Base-by-base conservation (phyloP, 2,329 filamentous ascomycete genomes). In the Cylindrodendrum hubeiense region DNA sequence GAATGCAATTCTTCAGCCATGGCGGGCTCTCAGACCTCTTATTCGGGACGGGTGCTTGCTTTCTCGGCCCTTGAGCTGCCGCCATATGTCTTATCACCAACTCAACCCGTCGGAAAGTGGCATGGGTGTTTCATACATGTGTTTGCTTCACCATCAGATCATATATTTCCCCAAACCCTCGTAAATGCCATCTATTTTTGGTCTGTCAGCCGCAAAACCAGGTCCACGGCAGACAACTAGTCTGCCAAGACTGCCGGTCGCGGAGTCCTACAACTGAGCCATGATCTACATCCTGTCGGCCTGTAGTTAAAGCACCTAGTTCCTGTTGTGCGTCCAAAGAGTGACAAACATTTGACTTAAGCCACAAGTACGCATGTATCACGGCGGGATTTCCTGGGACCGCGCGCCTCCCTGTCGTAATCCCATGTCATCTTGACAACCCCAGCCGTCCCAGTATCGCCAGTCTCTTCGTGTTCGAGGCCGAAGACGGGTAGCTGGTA, bases 271-370 rank as follows among this genome's bases (percentile, higher is more conserved):
- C 19, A 22, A 8, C 46, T 21, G 37, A 12, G 37, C 10, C 26
- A 58, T 33, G n/a, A 49, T 53, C 37, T 22, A 46, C 60, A 34
- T 33, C 26, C 44, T 19, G 46, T 21, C 28, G 26, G 49, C 28
- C 21, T 43, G 41, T 33, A n/a, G n/a, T n/a, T n/a, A 46, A 65
- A 50, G 52, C 39, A 50, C 19, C 24, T 12, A 61, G 26, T 39
- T 65, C 52, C 41, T 46, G 37, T 67, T 33, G 65, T 65, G 57
- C 54, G 56, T 65, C 72, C 65, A 57, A 57, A 19, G 47, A 60
- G 63, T 65, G 69, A 72, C 72, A 73, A 68, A 69, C 64, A 71
- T 62, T 71, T 69, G 66, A 65, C 66, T 68, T 60, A 66, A 66
- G 69, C 57, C 64, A 63, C 54, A 50, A 52, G 53, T 39, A 55